Base-by-base conservation (phyloP, 257 asterid species). In the Solanum chilense region DNA sequence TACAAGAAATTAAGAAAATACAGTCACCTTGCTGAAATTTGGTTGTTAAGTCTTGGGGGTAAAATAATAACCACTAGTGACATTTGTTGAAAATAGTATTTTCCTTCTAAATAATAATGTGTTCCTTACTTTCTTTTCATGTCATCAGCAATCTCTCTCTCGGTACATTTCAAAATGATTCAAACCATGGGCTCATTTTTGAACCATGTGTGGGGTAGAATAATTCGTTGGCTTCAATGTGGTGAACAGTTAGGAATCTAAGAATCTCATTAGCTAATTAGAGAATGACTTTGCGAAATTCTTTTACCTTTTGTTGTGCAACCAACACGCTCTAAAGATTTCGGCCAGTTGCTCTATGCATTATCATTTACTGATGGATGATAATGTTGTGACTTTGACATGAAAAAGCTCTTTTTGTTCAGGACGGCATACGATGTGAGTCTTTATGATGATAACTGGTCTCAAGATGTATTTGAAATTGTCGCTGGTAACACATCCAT, bases 341-440 rank as follows among this genome's bases (percentile, higher is more conserved):
- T 76, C 42, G 71, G 84, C 35, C 66, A 27, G 21, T 14, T 78
- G 66, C 42, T 45, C 33, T 78, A 29, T 45, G 76, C 31, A 42
- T 77, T 82, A 47, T 62, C 31, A 71, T 23, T 82, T 70, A 49
- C 68, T 18, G 5, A 27, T 80, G 58, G 5, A 27, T 80, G 58
- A 25, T 78, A 21, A 37, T 80, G 58, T 18, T 78, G 23, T 31
- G 23, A 33, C 85, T 78, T 39, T 82, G 60, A 91, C 76, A 68
- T 87, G 29, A 64, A 64, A 33, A 66, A 42, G 49, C 58, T 78
- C 88, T 77, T 84, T 58, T 13, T 87, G 45, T 88, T 62, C 94
- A 96, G 99, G 94, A 94, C 98, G 83, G 99, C 99, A 0, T 96
- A 93, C 88, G 99, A 96, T 90, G 95, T 96, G 41, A 90, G 94